Percentiles rank a stretch among this genome's conserved stretches.
phyloP scores from a whole-genome alignment of 208 protist species.

The Vickermania ingenoplastis region DNA sequence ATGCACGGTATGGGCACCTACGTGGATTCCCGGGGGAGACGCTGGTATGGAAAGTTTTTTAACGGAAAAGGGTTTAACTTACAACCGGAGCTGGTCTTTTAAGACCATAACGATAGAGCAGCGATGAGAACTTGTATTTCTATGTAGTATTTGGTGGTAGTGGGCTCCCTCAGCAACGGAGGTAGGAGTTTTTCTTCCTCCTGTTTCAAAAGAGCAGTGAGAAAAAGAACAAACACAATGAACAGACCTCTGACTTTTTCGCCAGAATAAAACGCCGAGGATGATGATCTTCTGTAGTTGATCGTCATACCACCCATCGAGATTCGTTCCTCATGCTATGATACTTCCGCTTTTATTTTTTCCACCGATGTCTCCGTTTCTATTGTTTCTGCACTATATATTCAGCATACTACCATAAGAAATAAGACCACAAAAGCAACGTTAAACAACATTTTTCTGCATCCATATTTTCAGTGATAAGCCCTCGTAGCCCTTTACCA shows the following conservation, averaged over 20 bases:
- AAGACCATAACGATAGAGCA: too few species aligned
- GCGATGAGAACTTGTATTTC: not conserved
- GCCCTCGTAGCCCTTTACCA: too few species aligned
- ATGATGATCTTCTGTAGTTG: not conserved
- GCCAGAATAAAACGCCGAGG: too few species aligned
- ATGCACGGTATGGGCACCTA: conserved; percentile 86
- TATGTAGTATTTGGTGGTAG: too few species aligned
- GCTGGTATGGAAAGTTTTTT: conserved; percentile 74
- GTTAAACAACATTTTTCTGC: too few species aligned
- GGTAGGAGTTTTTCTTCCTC: too few species aligned
- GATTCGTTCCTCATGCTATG: not conserved
- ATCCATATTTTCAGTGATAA: too few species aligned
- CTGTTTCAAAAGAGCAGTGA: too few species aligned
- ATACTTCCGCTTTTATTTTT: not conserved
- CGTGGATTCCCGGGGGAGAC: conserved; percentile 42
- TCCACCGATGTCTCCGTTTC: conserved; percentile 13
- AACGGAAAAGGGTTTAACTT: conserved; percentile 35
- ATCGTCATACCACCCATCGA: not conserved
- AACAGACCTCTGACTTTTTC: too few species aligned
- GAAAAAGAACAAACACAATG: too few species aligned
- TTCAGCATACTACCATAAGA: conserved; percentile 21
- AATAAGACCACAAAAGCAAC: too few species aligned
- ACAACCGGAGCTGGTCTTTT: conserved; percentile 44
- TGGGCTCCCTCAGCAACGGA: not conserved
- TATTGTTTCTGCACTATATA: conserved; percentile 9